Base-by-base conservation (phyloP, 305 asterid genomes). In the Rubia occidens region DNA sequence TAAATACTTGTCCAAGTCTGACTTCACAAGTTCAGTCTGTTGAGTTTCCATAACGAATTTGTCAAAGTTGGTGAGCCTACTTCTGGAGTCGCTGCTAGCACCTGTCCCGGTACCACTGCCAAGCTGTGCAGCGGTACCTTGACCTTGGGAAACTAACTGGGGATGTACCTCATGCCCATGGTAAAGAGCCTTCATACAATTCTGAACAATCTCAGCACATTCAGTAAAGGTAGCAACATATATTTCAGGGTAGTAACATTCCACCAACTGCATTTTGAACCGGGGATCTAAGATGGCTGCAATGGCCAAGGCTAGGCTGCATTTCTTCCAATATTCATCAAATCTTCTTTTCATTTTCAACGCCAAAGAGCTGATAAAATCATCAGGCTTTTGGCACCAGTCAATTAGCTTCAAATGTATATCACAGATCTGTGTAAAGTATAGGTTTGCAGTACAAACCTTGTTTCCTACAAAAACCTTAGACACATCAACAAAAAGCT, bases 281-380 rank as follows among this genome's bases (percentile, higher is more conserved):
- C 88, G 80, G 0, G 98, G 98, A 78, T 90, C 98, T 79, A 93
- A 80, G 77, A 93, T 85, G 54, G 95, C 92, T 43, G 97, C 96
- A 76, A 93, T 82, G 17, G 98, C 95, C 91, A 93, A 83, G 60
- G 92, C 90, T 86, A 93, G 79, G 86, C 98, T 90, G 86, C 98
- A 90, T 77, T 88, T 90, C 78, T 87, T 88, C 98, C 97, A 93
- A 78, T 90, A 93, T 21, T 90, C 96, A 49, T 93, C 98, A 76
- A 93, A 93, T 75, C 80, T 87, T 15, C 82, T 78, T 82, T 88
- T 93, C 86, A 93, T 77, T 69, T 86, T 87, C 78, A 88, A 77
- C 17, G 98, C 98, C 82, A 93, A 80, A 29, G 88, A 81, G 77
- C 89, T 86, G 73, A 93, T 77, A 69, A 86, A 90, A 67, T 86